These are phyloP conservation scores for Epichloe hybrida DNA, from an alignment of 2,329 filamentous ascomycete species.

Conservation along the genomic window DNA sequence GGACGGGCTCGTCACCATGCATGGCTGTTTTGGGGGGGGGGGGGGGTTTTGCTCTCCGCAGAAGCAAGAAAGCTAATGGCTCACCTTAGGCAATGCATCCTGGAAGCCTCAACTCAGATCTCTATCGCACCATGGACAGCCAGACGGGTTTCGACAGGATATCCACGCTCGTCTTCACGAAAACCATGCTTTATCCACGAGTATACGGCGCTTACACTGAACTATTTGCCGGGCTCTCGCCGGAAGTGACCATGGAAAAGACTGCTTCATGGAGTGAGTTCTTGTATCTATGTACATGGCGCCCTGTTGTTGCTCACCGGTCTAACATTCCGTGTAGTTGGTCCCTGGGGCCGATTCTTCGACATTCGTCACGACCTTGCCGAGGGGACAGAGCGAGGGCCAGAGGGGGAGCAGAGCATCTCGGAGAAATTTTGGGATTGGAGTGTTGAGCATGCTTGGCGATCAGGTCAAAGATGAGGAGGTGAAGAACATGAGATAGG, in stretches of 20 bases:
- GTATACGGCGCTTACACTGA: slow-evolving; percentile 33
- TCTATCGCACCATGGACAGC: slow-evolving; percentile 17
- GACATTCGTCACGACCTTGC: slow-evolving; percentile 17
- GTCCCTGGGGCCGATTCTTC: slow-evolving; percentile 24
- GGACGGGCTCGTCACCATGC: no score
- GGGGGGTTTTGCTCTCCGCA: no score
- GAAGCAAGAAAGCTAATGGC: no score
- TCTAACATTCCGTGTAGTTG: slow-evolving; percentile 13
- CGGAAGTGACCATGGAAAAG: slow-evolving; percentile 24
- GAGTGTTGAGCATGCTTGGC: slow-evolving; percentile 18
- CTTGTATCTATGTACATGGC: rapidly evolving
- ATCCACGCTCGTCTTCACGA: no score
- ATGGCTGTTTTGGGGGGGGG: no score
- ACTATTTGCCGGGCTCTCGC: slow-evolving; percentile 31
- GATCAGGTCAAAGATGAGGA: neutral
- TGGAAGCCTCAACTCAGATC: slow-evolving; percentile 24
- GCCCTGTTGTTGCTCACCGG: neutral
- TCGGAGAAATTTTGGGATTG: slow-evolving; percentile 25
- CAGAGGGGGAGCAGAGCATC: slow-evolving; percentile 21
- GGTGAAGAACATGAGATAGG: no score
- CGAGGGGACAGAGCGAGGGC: slow-evolving; percentile 13
- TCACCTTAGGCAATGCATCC: slow-evolving; percentile 20
- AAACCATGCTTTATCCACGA: slow-evolving; percentile 6
- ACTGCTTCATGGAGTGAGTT: neutral
- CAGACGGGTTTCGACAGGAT: no score